Evolutionary conservation across 1,139 yeast species (phyloP).

Genomic region (Kurtzmaniella quercitrusa): DNA sequence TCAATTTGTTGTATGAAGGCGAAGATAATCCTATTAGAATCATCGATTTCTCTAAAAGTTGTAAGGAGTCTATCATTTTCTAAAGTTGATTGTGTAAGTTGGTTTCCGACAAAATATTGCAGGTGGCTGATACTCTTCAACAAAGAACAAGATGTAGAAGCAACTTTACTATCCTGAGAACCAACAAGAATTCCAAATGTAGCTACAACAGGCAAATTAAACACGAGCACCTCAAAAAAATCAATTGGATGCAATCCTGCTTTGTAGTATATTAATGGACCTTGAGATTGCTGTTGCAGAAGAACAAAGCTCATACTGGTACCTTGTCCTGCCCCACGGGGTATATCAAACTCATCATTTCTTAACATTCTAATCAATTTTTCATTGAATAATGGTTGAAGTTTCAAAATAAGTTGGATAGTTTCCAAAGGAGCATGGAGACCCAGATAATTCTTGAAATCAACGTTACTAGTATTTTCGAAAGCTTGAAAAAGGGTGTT

Average conservation of each 20-base stretch:
- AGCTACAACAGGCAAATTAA: constrained; percentile 64
- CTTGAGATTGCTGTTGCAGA: constrained; percentile 1
- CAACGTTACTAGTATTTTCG: constrained; percentile 30
- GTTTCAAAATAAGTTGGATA: constrained; percentile 44
- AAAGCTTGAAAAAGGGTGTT: constrained; percentile 53
- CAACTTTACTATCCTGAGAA: constrained; percentile 43
- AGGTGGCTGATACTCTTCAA: constrained; percentile 50
- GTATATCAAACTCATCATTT: constrained; percentile 12
- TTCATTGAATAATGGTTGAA: constrained; percentile 43
- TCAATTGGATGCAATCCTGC: constrained; percentile 18
- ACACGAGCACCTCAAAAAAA: constrained; percentile 67
- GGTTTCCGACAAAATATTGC: constrained; percentile 38
- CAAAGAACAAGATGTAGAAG: constrained; percentile 50
- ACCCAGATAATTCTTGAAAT: constrained; percentile 9
- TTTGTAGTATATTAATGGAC: background rate
- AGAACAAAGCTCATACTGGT: constrained; percentile 27
- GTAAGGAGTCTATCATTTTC: constrained; percentile 65
- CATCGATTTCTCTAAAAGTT: constrained; percentile 70
- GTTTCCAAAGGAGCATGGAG: constrained; percentile 32
- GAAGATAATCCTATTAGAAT: constrained; percentile 61
- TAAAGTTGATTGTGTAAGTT: constrained; percentile 32
- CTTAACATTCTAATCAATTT: constrained; percentile 27
- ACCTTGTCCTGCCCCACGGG: constrained; percentile 16
- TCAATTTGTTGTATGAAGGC: constrained; percentile 73
- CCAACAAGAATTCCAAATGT: constrained; percentile 72